Percentiles rank a stretch among this genome's conserved stretches.
These are phyloP conservation scores for Botryotinia narcissicola DNA, from an alignment of 2,329 filamentous ascomycete species.

Conservation along the genomic window DNA sequence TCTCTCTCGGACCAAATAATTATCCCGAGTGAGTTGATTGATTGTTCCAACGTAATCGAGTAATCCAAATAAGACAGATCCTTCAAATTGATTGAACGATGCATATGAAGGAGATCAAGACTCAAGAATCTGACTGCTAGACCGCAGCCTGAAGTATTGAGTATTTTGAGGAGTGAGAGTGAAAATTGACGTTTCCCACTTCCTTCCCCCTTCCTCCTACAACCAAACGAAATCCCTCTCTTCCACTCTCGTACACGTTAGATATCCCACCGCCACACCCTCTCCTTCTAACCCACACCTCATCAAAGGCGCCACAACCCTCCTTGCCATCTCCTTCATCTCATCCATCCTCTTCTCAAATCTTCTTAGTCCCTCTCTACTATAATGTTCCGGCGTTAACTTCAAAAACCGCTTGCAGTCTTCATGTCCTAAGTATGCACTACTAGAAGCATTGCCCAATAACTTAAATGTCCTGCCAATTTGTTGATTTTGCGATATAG, in stretches of 20 bases:
- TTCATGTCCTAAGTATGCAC: conserved; percentile 74
- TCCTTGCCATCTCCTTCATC: conserved; percentile 78
- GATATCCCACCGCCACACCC: conserved; percentile 53
- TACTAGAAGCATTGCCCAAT: conserved; percentile 59
- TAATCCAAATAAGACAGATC: not conserved
- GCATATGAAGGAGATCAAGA: not conserved
- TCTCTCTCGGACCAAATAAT: not conserved
- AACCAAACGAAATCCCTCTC: conserved; percentile 62
- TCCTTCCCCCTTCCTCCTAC: not conserved
- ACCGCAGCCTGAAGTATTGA: not conserved
- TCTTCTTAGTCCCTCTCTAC: conserved; percentile 75
- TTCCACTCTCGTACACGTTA: conserved; percentile 63
- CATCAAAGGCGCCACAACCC: conserved; percentile 82
- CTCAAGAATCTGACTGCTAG: not conserved
- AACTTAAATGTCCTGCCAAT: conserved; percentile 74
- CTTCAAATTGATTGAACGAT: not conserved
- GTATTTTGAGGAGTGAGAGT: not conserved
- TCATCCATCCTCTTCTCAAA: conserved; percentile 89
- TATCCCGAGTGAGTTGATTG: not conserved
- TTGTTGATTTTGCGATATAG: conserved; percentile 32
- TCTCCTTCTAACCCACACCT: conserved; percentile 81
- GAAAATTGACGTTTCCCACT: no score
- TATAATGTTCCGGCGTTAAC: conserved; percentile 77
- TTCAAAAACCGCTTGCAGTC: conserved; percentile 91
- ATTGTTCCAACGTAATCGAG: not conserved